A percentile compares a stretch with the other conserved stretches of the same genome.
Evolutionary conservation across 2,329 filamentous ascomycete species (phyloP).

Genomic region (Xylaria sp.): DNA sequence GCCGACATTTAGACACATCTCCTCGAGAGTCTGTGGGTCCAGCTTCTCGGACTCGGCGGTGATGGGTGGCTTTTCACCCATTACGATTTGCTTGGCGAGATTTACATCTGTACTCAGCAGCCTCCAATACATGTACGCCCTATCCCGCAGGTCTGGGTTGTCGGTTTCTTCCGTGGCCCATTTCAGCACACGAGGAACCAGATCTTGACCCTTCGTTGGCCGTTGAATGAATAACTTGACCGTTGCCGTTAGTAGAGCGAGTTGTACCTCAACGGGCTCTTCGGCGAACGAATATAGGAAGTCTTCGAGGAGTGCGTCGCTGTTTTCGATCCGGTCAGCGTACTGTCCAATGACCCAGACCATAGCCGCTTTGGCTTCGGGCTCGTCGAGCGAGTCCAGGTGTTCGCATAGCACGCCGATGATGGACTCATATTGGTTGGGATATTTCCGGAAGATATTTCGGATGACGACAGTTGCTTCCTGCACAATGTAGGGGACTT

Average conservation of each 20-base stretch:
- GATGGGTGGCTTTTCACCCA: conserved; percentile 97
- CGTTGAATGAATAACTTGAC: conserved; percentile 98
- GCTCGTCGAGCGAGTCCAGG: conserved; percentile 94
- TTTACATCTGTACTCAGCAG: conserved; percentile 91
- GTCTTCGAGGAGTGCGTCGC: conserved; percentile 91
- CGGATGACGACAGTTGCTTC: conserved; percentile 98
- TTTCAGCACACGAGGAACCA: conserved; percentile 94
- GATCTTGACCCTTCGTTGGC: conserved; percentile 90
- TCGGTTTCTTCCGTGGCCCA: conserved; percentile 99
- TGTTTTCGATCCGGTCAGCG: conserved; percentile 96
- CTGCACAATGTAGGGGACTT: conserved; percentile 98
- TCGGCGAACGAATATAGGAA: conserved; percentile 94
- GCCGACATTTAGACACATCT: conserved; percentile 96
- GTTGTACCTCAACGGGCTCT: conserved; percentile 93
- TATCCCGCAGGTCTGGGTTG: conserved; percentile 93
- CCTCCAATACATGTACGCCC: conserved; percentile 99
- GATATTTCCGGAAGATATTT: conserved; percentile 99
- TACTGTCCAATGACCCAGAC: conserved; percentile 99
- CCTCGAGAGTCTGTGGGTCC: conserved; percentile 89
- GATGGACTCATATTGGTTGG: conserved; percentile 98
- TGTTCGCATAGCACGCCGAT: conserved; percentile 96
- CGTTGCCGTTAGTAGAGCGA: conserved; percentile 92
- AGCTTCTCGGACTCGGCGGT: conserved; percentile 96
- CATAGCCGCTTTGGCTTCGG: conserved; percentile 97
- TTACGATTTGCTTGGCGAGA: conserved; percentile 87